Percentiles rank a stretch among this genome's conserved stretches.
These are phyloP conservation scores for Ogataea nonfermentans DNA, from an alignment of 805 yeast species.

Conservation along the genomic window DNA sequence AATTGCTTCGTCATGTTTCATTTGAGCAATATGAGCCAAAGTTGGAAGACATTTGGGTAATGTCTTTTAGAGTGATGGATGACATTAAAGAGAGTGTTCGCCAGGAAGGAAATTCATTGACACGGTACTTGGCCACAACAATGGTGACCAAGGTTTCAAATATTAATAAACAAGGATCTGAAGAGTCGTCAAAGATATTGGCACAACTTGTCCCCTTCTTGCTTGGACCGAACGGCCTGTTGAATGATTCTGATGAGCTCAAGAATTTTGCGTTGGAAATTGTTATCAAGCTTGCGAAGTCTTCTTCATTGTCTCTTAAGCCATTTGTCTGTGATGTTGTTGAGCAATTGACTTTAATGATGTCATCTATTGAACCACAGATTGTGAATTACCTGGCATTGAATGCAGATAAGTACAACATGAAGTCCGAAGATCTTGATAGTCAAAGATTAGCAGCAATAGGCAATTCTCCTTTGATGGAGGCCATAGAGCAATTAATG, in stretches of 20 bases:
- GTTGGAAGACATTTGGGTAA: slow-evolving; percentile 74
- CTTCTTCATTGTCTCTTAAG: slow-evolving; percentile 56
- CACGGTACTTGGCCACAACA: slow-evolving; percentile 62
- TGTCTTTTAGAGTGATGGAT: slow-evolving; percentile 87
- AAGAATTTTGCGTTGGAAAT: slow-evolving; percentile 72
- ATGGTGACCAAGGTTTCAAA: slow-evolving; percentile 57
- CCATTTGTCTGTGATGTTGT: slow-evolving; percentile 69
- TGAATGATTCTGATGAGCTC: slow-evolving; percentile 85
- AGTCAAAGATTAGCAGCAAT: slow-evolving; percentile 70
- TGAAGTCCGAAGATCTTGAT: slow-evolving; percentile 71
- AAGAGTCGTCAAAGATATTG: slow-evolving; percentile 47
- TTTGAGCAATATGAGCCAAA: slow-evolving; percentile 48
- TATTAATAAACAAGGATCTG: slow-evolving; percentile 35
- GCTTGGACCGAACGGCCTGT: slow-evolving; percentile 72
- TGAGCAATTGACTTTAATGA: slow-evolving; percentile 63
- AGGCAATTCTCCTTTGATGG: slow-evolving; percentile 85
- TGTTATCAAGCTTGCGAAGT: slow-evolving; percentile 65
- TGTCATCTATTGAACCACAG: slow-evolving; percentile 92
- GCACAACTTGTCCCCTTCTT: slow-evolving; percentile 71
- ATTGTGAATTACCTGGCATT: slow-evolving; percentile 78
- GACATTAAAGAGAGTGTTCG: slow-evolving; percentile 94
- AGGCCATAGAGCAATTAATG: slow-evolving; percentile 70
- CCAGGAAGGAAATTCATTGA: slow-evolving; percentile 68
- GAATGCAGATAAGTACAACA: slow-evolving; percentile 84
- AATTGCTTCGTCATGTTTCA: slow-evolving; percentile 62